Percentiles rank a stretch among this genome's conserved stretches.
phyloP scores from a whole-genome alignment of 305 asterid genomes.

The Solanum hybrid region DNA sequence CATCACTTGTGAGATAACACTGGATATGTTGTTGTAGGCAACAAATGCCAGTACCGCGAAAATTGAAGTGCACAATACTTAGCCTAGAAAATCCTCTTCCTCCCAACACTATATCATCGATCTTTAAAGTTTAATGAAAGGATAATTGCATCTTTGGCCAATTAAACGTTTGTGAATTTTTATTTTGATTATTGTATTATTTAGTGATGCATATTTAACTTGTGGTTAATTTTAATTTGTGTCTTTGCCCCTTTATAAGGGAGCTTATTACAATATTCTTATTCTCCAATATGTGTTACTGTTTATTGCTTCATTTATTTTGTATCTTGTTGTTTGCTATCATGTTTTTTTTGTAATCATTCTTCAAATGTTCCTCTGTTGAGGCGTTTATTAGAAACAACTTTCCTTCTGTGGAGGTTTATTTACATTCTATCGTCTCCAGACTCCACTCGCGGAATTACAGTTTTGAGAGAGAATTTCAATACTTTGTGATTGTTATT shows the following conservation, averaged over 20 bases:
- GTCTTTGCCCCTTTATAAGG: neutral
- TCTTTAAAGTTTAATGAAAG: neutral
- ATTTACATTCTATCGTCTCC: too few species aligned
- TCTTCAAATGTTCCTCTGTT: neutral
- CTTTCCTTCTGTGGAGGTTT: neutral
- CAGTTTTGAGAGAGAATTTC: neutral
- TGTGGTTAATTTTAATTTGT: neutral
- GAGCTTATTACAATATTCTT: neutral
- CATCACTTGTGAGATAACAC: neutral
- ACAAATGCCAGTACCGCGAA: neutral
- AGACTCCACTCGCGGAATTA: too few species aligned
- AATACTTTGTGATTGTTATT: neutral
- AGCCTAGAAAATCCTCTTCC: neutral
- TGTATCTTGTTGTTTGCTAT: neutral
- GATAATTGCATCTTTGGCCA: neutral
- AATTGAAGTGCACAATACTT: neutral
- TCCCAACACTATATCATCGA: neutral
- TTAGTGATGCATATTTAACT: neutral
- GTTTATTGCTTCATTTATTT: neutral
- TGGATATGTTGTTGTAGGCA: neutral
- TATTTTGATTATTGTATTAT: neutral
- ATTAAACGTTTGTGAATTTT: neutral
- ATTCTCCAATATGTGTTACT: neutral
- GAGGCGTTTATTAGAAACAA: neutral
- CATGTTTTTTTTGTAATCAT: neutral